Base-by-base conservation (phyloP, 208 protist species). In the Crithidia thermophila region DNA sequence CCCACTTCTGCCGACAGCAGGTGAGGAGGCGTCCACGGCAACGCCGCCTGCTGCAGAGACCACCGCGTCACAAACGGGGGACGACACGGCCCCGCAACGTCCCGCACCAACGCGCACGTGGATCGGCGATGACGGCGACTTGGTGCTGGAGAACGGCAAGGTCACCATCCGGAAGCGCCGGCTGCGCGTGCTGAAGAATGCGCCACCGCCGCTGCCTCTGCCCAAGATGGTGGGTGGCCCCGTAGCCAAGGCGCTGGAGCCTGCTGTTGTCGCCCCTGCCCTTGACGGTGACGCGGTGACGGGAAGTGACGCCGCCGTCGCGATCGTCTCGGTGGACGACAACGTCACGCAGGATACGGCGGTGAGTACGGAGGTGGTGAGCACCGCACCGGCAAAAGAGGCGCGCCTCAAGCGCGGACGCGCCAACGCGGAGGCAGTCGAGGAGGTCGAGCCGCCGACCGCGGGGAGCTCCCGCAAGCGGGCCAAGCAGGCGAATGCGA, bases 111-210 rank as follows among this genome's bases (percentile, higher is more conserved):
- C 60, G 37, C 58, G 58, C n/a, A 75, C 56, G 27, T 68, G 69
- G 69, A 46, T 75, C 13, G 43, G 67, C 37, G 66, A 71, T 23
- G 74, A 68, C 34, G 67, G 34, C n/a, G 60, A 75, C n/a, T 42
- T 72, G 23, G 42, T 69, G 16, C 33, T 68, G 16, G 67, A 67
- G 28, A 74, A 79, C 56, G 74, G 66, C 9, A 65, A 46, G 7
- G 39, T 75, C 0, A 59, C 37, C 18, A 28, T 79, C 14, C 52
- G 63, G 28, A 69, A 70, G 47, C 57, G 42, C 14, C 50, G 45
- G 50, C 21, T 67, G 45, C 57, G 67, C 0, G 40, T 42, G 18
- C n/a, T 18, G 3, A 66, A 52, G 37, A 57, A 63, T 9, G 20
- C 50, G 23, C 45, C 52, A 25, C 53, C 56, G 4, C 34, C 33